Conservation (phyloP, 352 stramenopile genomes). For the Pythium plurisporium region DNA sequence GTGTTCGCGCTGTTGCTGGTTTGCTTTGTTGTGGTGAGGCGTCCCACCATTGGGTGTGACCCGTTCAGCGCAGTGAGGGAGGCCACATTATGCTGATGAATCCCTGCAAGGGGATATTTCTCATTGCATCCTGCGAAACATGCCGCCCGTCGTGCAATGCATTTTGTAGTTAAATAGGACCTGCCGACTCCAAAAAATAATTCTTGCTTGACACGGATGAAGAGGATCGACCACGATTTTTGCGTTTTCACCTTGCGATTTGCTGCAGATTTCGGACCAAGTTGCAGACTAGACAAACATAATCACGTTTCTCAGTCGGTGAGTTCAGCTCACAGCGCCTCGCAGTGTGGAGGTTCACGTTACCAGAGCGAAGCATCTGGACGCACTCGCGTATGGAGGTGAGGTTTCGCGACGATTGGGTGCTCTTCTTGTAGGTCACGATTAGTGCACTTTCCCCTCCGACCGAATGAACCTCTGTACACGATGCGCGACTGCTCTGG, state of each 20-base stretch:
- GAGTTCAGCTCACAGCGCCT: not conserved
- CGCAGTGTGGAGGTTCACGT: not conserved
- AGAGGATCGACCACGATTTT: no score
- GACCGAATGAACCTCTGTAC: constrained; percentile 85
- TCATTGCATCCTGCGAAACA: no score
- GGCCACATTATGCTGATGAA: no score
- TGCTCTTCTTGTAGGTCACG: constrained; percentile 83
- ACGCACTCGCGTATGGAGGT: constrained; percentile 80
- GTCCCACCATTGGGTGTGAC: no score
- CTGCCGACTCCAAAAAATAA: not conserved
- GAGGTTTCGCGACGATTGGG: constrained; percentile 57
- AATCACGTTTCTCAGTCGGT: not conserved
- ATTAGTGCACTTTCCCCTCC: constrained; percentile 77
- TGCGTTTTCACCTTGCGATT: constrained; percentile 36
- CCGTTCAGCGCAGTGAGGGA: no score
- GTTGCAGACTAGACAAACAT: constrained; percentile 38
- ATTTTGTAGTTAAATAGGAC: constrained; percentile 10
- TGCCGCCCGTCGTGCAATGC: no score
- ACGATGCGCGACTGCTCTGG: constrained; percentile 77
- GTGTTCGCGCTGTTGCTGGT: no score
- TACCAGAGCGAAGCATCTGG: constrained; percentile 71
- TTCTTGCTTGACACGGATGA: no score
- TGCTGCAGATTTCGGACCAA: constrained; percentile 69
- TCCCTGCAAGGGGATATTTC: no score
- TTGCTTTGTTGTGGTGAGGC: no score